Base-by-base conservation (phyloP, 2,329 filamentous ascomycete species). In the Myriosclerotinia curreyana region DNA sequence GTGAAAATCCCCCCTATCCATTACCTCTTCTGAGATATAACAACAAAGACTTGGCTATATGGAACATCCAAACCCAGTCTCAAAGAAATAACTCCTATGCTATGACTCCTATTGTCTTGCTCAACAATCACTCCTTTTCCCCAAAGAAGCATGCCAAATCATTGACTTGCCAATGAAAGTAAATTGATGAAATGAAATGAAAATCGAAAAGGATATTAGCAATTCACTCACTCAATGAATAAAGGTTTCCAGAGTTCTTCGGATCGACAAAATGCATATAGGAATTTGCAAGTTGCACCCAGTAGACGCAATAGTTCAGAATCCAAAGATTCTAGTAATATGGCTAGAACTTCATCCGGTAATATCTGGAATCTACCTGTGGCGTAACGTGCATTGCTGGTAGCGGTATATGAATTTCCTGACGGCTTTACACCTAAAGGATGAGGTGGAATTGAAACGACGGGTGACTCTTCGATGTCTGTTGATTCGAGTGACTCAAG, bases 161-260 rank as follows among this genome's bases (percentile, higher is more conserved):
- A 51, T 34, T 12, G 49, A 15, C 4, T 5, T 34, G 12, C 42
- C 22, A 22, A 44, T 34, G 15, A 3, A 34, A 22, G 31, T 5
- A 12, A 20, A 22, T 20, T 11, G 31, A 28, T 11, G 31, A 28
- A 51, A 38, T 20, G 20, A 8, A 28, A 20, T 14, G 31, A n/a
- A 20, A 49, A 17, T 20, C 15, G 1, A 34, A 25, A 42, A 55
- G 42, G 15, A 51, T 15, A 51, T 51, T 31, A 4, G 62, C 64
- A 53, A 65, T n/a, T 60, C 65, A 86, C 91, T 85, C 86, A 96
- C 92, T 86, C 84, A 68, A 96, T 82, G 72, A 94, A 96, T 25
- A 96, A 76, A 22, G 86, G 77, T 76, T 95, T 93, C 94, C 94
- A 98, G 44, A 97, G 76, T 71, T 98, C 94, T 68, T 97, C 94